A percentile compares a stretch with the other conserved stretches of the same genome.
These are phyloP conservation scores for Terana coerulea DNA, from an alignment of 768 basidiomycete species.

Conservation along the genomic window DNA sequence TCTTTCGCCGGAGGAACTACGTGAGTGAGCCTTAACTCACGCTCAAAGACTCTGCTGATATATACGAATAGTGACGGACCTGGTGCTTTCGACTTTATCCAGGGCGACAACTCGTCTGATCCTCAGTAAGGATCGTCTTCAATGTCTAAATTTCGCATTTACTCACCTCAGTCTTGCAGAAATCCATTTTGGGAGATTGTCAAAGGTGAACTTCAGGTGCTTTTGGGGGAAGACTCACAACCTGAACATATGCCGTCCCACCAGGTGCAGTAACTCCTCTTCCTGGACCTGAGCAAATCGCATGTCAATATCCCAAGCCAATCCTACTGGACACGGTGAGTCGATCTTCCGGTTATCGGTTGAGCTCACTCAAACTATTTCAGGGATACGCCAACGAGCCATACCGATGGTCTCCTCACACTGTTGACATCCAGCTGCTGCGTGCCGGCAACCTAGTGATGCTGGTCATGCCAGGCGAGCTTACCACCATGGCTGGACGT, in stretches of 20 bases:
- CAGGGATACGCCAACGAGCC: conserved; percentile 64
- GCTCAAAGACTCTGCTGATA: neutral
- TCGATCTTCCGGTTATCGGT: no score
- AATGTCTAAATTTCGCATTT: neutral
- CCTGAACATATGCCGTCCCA: neutral
- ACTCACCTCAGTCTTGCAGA: conserved; percentile 31
- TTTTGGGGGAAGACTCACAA: neutral
- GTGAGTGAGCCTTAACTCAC: conserved; percentile 33
- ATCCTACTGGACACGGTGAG: conserved; percentile 71
- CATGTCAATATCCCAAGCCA: conserved; percentile 76
- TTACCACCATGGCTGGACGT: conserved; percentile 81
- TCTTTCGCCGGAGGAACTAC: conserved; percentile 80
- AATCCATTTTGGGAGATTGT: conserved; percentile 83
- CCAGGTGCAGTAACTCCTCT: conserved; percentile 60
- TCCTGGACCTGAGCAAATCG: conserved; percentile 56
- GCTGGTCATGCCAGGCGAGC: conserved; percentile 71
- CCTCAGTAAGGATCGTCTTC: conserved; percentile 44
- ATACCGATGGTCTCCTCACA: conserved; percentile 72
- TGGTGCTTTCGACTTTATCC: conserved; percentile 73
- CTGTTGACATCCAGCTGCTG: conserved; percentile 74
- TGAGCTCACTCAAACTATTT: neutral
- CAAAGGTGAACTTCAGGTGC: conserved; percentile 42
- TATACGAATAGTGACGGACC: conserved; percentile 62
- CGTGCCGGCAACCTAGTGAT: conserved; percentile 75
- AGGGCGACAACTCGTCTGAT: conserved; percentile 62